Conservation (phyloP, 805 yeast species). For the Saccharomycopsis sp. region DNA sequence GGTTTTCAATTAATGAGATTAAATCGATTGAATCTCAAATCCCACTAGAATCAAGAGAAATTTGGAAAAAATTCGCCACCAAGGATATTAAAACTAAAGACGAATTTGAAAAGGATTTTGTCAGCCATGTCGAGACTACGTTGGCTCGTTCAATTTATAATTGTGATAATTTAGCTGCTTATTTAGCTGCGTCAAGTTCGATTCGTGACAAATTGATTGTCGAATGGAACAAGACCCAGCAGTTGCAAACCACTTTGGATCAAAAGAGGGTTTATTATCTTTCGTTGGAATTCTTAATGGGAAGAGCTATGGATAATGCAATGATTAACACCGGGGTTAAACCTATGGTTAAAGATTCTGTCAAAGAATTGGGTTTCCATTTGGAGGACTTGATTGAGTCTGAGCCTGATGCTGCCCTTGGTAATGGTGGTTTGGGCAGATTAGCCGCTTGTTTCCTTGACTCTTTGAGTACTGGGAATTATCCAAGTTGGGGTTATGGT, state of each 20-base stretch:
- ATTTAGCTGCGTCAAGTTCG: conserved; percentile 78
- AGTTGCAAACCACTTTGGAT: conserved; percentile 73
- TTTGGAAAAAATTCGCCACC: conserved; percentile 69
- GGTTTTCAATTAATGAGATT: conserved; percentile 86
- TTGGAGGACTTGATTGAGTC: conserved; percentile 77
- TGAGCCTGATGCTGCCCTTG: conserved; percentile 92
- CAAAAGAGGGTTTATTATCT: conserved; percentile 82
- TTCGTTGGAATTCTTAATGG: conserved; percentile 87
- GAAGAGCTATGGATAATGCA: conserved; percentile 92
- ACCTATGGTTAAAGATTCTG: conserved; percentile 46
- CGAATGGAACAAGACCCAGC: conserved; percentile 93
- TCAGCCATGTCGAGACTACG: conserved; percentile 83
- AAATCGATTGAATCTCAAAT: conserved; percentile 74
- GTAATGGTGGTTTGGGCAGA: conserved; percentile 94
- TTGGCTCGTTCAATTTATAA: conserved; percentile 89
- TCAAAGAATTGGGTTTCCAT: conserved; percentile 75
- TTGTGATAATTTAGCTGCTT: conserved; percentile 88
- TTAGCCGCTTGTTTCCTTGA: conserved; percentile 92
- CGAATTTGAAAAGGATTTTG: conserved; percentile 60
- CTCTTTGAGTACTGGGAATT: conserved; percentile 76
- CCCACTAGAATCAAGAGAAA: conserved; percentile 67
- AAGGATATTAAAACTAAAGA: conserved; percentile 35
- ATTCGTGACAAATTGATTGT: conserved; percentile 73
- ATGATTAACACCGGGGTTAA: conserved; percentile 72
- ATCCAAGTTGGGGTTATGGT: conserved; percentile 97